Base-by-base conservation (phyloP, 345 rosid species). In the Populus davidiana region DNA sequence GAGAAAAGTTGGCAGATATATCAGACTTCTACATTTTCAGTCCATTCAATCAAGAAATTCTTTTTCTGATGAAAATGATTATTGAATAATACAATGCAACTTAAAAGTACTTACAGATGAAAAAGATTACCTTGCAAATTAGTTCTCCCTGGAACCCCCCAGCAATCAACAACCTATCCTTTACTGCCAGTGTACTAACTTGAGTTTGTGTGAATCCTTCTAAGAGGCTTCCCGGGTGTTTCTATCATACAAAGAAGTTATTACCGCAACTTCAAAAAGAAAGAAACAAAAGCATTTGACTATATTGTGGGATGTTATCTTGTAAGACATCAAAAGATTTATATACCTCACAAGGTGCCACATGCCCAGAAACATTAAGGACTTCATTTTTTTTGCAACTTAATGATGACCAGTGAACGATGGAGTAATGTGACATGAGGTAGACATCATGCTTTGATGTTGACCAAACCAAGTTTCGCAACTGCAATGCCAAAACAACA, bases 71-170 rank as follows among this genome's bases (percentile, higher is more conserved):
- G 66, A 39, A 18, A 54, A 41, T 9, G 35, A 61, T 36, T 20
- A 20, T 16, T 54, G 38, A 47, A 47, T n/a, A 71, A 50, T 41
- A 9, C 9, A 63, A 56, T 20, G 21, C 8, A 38, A 43, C 38
- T 4, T 21, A 35, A 36, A 69, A 59, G 50, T 38, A 78, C n/a
- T 25, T 31, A 23, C 21, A 14, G 12, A 12, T 11, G 10, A 59
- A 77, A 8, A 21, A 38, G 73, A 36, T 70, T 81, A 85, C 89
- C 88, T 89, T 87, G 72, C 88, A 87, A 52, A 89, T 89, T 72
- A 87, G 86, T 80, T 89, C 91, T 44, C 91, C 91, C 79, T 89
- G 90, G 74, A 89, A 87, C 41, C 91, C 91, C 65, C 91, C 91
- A 65, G 91, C 91, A 71, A 89, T 81, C 74, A 89, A 75, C 80